phyloP scores from a whole-genome alignment of 2,329 filamentous ascomycete genomes.

The Pyrenophora teres region DNA sequence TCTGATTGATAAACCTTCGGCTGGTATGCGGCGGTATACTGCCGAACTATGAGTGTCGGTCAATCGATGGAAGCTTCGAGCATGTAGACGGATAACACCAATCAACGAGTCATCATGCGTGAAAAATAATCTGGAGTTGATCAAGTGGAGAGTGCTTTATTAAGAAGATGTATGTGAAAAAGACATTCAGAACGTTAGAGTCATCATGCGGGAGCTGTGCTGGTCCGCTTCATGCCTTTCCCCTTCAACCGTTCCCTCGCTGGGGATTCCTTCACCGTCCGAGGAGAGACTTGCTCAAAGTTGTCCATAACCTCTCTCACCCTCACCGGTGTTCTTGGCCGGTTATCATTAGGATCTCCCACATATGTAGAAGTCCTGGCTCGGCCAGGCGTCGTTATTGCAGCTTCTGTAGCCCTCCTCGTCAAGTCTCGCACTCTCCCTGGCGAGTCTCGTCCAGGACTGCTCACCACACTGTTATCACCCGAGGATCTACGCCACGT shows the following conservation, averaged over 20 bases:
- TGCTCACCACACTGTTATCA: constrained; percentile 3
- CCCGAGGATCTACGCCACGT: constrained; percentile 24
- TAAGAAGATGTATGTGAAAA: constrained; percentile 12
- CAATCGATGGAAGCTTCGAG: too few relatives aligned
- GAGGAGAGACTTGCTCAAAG: constrained; percentile 9
- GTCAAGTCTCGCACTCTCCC: constrained; percentile 11
- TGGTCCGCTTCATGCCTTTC: constrained; percentile 16
- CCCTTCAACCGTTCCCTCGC: constrained; percentile 13
- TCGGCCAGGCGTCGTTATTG: constrained; percentile 2
- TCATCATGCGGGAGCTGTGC: constrained; percentile 8
- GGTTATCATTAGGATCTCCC: background rate
- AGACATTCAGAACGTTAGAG: constrained; percentile 1
- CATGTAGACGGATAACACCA: too few relatives aligned
- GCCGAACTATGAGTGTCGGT: background rate
- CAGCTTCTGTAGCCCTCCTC: constrained; percentile 9
- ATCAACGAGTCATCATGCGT: too few relatives aligned
- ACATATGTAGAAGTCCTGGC: constrained; percentile 6
- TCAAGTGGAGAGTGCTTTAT: constrained; percentile 16
- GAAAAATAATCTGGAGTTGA: background rate
- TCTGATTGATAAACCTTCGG: constrained; percentile 10
- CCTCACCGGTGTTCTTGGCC: constrained; percentile 7
- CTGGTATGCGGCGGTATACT: background rate
- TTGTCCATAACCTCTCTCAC: constrained; percentile 3
- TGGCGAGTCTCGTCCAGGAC: constrained; percentile 8
- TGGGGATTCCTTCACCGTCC: constrained; percentile 9